Percentiles rank a stretch among this genome's conserved stretches.
phyloP scores from a whole-genome alignment of 1,139 yeast genomes.

The Nakaseomyces kungkrabaensis region DNA sequence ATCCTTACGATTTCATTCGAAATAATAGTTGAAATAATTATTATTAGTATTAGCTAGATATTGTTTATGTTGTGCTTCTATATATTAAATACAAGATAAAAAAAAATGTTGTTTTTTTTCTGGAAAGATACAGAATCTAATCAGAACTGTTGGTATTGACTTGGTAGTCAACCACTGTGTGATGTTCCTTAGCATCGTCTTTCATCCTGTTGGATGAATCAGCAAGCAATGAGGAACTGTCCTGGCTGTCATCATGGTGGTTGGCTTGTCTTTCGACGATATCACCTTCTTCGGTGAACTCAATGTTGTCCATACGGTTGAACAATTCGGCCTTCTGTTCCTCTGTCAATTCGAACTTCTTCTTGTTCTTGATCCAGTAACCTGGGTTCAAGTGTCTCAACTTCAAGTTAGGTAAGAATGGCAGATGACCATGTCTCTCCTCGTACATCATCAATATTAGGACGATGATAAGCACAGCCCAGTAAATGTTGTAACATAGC shows the following conservation, averaged over 20 bases:
- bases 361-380: slow-evolving; percentile 59
- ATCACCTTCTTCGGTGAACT: slow-evolving; percentile 30
- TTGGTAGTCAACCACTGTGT: background rate
- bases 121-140: background rate
- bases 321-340: slow-evolving; percentile 49
- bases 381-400: slow-evolving; percentile 57
- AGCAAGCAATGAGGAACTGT: background rate
- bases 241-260: background rate
- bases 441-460: slow-evolving; percentile 57
- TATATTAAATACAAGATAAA: background rate
- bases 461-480: slow-evolving; percentile 53
- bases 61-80: no score
- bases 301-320: slow-evolving; percentile 32
- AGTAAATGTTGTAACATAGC: slow-evolving; percentile 71
- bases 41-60: no score
- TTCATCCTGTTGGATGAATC: background rate
- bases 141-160: slow-evolving; percentile 1
- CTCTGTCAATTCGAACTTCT: slow-evolving; percentile 47
- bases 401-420: slow-evolving; percentile 44
- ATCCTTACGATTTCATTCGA: no score
- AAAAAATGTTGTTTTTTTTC: background rate
- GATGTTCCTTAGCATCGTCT: background rate
- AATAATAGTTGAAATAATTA: no score
- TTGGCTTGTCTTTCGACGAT: slow-evolving; percentile 8
- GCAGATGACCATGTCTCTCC: slow-evolving; percentile 59